These are phyloP conservation scores for Lasiodiplodia citricola DNA, from an alignment of 2,329 filamentous ascomycete species.

Conservation along the genomic window DNA sequence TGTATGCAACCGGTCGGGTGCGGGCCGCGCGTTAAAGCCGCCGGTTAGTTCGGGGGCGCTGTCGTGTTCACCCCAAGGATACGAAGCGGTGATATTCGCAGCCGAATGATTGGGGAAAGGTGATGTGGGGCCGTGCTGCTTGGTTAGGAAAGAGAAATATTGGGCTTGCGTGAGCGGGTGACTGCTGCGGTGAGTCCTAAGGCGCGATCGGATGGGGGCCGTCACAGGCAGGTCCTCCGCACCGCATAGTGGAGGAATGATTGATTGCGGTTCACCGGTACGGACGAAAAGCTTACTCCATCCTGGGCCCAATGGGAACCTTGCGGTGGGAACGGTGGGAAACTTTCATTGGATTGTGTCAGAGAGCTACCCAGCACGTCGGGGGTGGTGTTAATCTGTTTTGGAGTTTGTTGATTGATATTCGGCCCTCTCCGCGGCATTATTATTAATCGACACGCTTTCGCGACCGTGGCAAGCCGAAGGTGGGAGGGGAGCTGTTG, in stretches of 20 bases:
- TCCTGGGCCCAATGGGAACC: background rate
- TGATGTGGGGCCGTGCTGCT: background rate
- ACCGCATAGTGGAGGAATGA: too few relatives aligned
- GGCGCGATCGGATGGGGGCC: background rate
- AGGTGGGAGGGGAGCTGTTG: background rate
- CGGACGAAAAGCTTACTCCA: constrained; percentile 6
- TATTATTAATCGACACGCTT: background rate
- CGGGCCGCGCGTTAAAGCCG: constrained; percentile 14
- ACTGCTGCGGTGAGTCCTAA: background rate
- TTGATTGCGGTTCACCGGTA: background rate
- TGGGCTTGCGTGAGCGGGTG: background rate
- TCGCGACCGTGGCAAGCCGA: background rate
- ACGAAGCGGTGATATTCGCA: background rate
- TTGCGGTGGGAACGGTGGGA: background rate
- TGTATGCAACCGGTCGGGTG: background rate
- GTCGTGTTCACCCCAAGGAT: background rate
- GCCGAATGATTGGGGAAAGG: background rate
- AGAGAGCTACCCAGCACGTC: background rate
- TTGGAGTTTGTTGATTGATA: constrained; percentile 18
- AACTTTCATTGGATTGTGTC: background rate
- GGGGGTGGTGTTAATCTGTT: background rate
- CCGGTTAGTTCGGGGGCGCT: background rate
- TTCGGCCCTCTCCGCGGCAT: background rate
- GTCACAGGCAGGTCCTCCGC: too few relatives aligned
- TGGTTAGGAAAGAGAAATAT: background rate